A percentile compares a stretch with the other conserved stretches of the same genome.
phyloP scores from a whole-genome alignment of 768 basidiomycete species.

The Lyophyllum semitale region DNA sequence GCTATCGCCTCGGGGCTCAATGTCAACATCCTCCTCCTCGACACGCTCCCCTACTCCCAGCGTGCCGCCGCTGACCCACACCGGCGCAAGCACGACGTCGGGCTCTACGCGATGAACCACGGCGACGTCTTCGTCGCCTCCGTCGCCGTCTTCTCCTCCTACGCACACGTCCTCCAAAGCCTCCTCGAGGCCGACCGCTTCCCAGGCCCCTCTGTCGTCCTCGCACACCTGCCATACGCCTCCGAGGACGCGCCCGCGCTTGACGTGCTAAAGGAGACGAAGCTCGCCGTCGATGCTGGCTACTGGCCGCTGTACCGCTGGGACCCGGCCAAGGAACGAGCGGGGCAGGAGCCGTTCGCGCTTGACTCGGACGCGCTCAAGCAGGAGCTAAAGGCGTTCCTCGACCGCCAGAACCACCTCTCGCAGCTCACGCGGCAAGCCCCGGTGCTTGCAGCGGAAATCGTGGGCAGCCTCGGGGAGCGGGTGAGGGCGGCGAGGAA shows the following conservation, averaged over 20 bases:
- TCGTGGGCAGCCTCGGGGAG: conserved; percentile 84
- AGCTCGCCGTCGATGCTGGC: conserved; percentile 92
- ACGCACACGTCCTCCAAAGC: conserved; percentile 90
- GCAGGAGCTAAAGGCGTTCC: conserved; percentile 89
- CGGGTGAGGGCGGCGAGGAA: conserved; percentile 82
- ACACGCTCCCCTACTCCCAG: conserved; percentile 85
- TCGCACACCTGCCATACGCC: conserved; percentile 92
- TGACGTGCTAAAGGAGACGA: conserved; percentile 95
- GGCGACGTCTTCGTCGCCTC: conserved; percentile 96
- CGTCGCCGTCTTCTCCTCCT: conserved; percentile 94
- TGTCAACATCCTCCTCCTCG: conserved; percentile 94
- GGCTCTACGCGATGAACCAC: conserved; percentile 98
- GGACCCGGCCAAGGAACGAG: conserved; percentile 84
- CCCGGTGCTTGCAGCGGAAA: conserved; percentile 78
- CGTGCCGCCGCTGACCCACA: conserved; percentile 69
- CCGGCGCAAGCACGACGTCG: conserved; percentile 93
- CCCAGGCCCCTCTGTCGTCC: conserved; percentile 86
- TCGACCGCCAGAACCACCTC: conserved; percentile 95
- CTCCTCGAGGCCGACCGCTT: conserved; percentile 89
- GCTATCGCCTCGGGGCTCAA: conserved; percentile 88
- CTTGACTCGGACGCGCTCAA: conserved; percentile 95
- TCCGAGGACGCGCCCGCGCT: conserved; percentile 78
- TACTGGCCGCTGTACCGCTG: conserved; percentile 99
- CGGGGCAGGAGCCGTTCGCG: conserved; percentile 81
- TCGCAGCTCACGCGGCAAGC: conserved; percentile 86